phyloP scores from a whole-genome alignment of 2,329 filamentous ascomycete genomes.

The Aspergillus sp. region DNA sequence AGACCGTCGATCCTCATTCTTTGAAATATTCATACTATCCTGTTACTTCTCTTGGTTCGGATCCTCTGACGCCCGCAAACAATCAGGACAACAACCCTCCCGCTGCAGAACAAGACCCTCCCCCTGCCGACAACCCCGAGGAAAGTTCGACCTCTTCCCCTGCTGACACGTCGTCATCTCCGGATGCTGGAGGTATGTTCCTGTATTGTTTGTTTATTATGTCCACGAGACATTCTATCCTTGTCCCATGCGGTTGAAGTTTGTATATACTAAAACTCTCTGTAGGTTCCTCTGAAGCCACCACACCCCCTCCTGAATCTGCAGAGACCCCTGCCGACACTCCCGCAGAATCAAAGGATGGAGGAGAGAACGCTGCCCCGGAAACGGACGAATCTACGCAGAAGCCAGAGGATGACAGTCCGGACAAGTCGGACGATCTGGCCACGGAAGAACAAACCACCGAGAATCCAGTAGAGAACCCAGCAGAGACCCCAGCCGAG shows the following conservation, averaged over 20 bases:
- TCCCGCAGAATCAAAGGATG: constrained; percentile 19
- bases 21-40: constrained; percentile 36
- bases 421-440: constrained; percentile 4
- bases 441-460: constrained; percentile 17
- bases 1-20: constrained; percentile 42
- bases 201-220: background rate
- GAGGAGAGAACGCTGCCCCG: constrained; percentile 13
- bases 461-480: constrained; percentile 5
- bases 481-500: constrained; percentile 6
- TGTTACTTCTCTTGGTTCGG: constrained; percentile 29
- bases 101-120: constrained; percentile 18
- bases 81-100: constrained; percentile 35
- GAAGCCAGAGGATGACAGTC: constrained; percentile 6
- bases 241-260: background rate
- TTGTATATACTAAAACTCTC: constrained; percentile 10
- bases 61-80: constrained; percentile 34
- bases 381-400: constrained; percentile 8
- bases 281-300: constrained; percentile 25
- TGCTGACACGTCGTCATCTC: constrained; percentile 22
- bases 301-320: constrained; percentile 22
- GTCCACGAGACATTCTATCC: background rate
- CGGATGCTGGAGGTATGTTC: constrained; percentile 31
- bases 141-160: constrained; percentile 22
- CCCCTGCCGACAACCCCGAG: constrained; percentile 15
- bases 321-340: constrained; percentile 16